Percentiles rank a stretch among this genome's conserved stretches.
These are phyloP conservation scores for Agrocybe chaxingu DNA, from an alignment of 768 basidiomycete genomes.

Conservation along the genomic window DNA sequence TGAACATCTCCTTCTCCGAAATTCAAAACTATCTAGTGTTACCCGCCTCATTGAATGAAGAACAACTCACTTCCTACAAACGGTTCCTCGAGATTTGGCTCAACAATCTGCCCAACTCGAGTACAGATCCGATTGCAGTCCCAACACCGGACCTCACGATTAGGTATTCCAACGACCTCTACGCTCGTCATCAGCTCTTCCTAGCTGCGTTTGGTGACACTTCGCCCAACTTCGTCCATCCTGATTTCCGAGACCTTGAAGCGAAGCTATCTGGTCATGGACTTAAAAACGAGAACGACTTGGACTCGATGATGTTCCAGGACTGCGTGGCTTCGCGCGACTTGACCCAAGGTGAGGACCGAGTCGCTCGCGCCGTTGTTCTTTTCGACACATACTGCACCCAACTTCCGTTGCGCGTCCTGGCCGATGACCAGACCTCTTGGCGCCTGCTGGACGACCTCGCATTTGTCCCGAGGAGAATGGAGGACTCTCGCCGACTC, in stretches of 20 bases:
- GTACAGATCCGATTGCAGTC: constrained; percentile 20
- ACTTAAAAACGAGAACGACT: constrained; percentile 23
- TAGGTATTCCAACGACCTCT: constrained; percentile 24
- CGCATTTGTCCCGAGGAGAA: constrained; percentile 39
- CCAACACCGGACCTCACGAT: constrained; percentile 28
- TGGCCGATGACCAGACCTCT: constrained; percentile 2
- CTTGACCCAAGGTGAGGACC: constrained; percentile 14
- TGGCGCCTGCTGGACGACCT: constrained; percentile 32
- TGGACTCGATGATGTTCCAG: constrained; percentile 32
- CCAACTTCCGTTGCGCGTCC: constrained; percentile 27
- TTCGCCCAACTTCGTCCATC: constrained; percentile 28
- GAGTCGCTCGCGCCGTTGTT: constrained; percentile 21
- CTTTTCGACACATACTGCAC: constrained; percentile 33
- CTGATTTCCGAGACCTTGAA: constrained; percentile 27
- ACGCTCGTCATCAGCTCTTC: constrained; percentile 33
- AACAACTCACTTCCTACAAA: constrained; percentile 8
- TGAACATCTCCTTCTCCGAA: constrained; percentile 3
- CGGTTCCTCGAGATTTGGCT: constrained; percentile 14
- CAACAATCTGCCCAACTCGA: constrained; percentile 4
- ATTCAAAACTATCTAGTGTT: constrained; percentile 6
- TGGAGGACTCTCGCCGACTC: constrained; percentile 15
- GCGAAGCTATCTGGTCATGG: constrained; percentile 23
- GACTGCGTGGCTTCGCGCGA: constrained; percentile 32
- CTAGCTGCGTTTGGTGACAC: constrained; percentile 29
- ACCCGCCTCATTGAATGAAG: constrained; percentile 7